A percentile compares a stretch with the other conserved stretches of the same genome.
phyloP scores from a whole-genome alignment of 495 filamentous ascomycete species.

The Oleoguttula mirabilis region DNA sequence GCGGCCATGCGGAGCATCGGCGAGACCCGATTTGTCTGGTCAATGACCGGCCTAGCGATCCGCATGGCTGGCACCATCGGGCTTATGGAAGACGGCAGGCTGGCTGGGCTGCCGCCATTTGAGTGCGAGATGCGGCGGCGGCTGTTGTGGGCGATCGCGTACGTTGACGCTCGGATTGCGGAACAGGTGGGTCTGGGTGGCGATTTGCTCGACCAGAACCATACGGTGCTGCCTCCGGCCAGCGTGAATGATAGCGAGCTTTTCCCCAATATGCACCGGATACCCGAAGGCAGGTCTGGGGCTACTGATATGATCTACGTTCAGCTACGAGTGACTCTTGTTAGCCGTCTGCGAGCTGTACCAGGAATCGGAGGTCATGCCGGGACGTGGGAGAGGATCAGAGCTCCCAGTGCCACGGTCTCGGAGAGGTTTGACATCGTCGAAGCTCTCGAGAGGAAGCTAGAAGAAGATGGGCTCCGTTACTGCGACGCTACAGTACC shows the following conservation, averaged over 20 bases:
- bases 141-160: slow-evolving; percentile 27
- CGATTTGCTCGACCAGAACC: neutral
- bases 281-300: neutral
- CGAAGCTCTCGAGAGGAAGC: slow-evolving; percentile 22
- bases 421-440: slow-evolving; percentile 20
- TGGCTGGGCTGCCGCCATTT: slow-evolving; percentile 21
- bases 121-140: slow-evolving; percentile 30
- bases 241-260: slow-evolving; percentile 18
- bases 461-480: slow-evolving; percentile 11
- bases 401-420: slow-evolving; percentile 13
- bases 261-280: slow-evolving; percentile 5
- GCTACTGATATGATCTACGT: slow-evolving; percentile 18
- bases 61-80: slow-evolving; percentile 36
- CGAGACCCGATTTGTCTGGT: slow-evolving; percentile 8
- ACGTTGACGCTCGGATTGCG: slow-evolving; percentile 19
- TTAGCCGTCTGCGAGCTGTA: neutral
- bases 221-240: slow-evolving; percentile 8
- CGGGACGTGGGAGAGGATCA: slow-evolving; percentile 18
- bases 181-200: slow-evolving; percentile 56
- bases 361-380: neutral
- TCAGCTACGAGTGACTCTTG: neutral
- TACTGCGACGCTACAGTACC: slow-evolving; percentile 28
- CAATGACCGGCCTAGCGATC: slow-evolving; percentile 28
- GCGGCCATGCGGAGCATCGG: slow-evolving; percentile 1
- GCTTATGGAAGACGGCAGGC: slow-evolving; percentile 28